Conservation (phyloP, 148 eudicot genomes). For the Rhododendron kiyosumense region DNA sequence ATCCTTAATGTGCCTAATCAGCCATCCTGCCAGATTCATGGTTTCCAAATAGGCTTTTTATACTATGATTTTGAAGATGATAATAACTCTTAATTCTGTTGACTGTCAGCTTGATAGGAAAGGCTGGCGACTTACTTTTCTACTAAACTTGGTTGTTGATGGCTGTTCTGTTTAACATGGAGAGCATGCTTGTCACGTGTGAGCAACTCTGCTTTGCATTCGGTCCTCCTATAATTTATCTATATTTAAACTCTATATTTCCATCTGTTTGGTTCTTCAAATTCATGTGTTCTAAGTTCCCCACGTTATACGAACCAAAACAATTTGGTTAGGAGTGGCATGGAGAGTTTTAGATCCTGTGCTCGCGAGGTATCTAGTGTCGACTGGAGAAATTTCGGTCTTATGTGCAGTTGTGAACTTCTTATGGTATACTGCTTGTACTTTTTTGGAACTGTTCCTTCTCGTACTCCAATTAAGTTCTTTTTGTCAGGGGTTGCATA, state of each 20-base stretch:
- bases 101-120: not conserved
- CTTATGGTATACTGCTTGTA: not conserved
- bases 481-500: constrained; percentile 1
- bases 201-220: not conserved
- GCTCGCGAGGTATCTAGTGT: not conserved
- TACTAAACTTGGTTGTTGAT: not conserved
- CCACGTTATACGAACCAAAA: not conserved
- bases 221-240: not conserved
- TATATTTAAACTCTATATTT: not conserved
- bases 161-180: not conserved
- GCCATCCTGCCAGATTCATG: not conserved
- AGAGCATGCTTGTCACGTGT: not conserved
- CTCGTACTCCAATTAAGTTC: not conserved
- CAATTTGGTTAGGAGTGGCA: not conserved
- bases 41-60: not conserved
- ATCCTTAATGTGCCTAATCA: not conserved
- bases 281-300: not conserved
- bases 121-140: not conserved
- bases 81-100: not conserved
- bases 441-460: not conserved
- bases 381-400: not conserved
- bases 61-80: not conserved
- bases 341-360: not conserved
- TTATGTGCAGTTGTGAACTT: not conserved
- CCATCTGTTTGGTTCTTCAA: not conserved